Conservation (phyloP, 495 filamentous ascomycete genomes). For the Mytilinidion resinicola region DNA sequence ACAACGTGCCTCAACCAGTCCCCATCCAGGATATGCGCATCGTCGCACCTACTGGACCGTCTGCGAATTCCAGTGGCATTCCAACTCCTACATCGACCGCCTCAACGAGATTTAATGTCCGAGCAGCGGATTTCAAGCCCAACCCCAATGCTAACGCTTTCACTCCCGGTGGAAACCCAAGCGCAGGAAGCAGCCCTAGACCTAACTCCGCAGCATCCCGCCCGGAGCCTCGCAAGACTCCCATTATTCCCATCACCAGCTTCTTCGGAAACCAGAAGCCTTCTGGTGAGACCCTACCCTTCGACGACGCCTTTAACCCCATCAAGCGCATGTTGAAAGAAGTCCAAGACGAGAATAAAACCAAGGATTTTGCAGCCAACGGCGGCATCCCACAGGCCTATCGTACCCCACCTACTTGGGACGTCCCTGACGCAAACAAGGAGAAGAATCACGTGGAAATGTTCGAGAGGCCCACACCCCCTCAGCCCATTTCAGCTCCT, state of each 20-base stretch:
- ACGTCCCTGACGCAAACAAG: constrained; percentile 53
- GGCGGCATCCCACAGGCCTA: constrained; percentile 72
- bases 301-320: constrained; percentile 64
- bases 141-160: constrained; percentile 73
- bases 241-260: constrained; percentile 38
- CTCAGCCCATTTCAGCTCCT: constrained; percentile 58
- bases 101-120: constrained; percentile 70
- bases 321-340: constrained; percentile 66
- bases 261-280: constrained; percentile 59
- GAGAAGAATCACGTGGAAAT: constrained; percentile 67
- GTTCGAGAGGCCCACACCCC: constrained; percentile 59
- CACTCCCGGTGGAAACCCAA: constrained; percentile 59
- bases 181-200: constrained; percentile 59
- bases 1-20: constrained; percentile 46
- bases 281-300: constrained; percentile 49
- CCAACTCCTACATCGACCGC: constrained; percentile 47
- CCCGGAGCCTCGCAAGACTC: constrained; percentile 44
- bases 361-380: constrained; percentile 51
- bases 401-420: constrained; percentile 76
- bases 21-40: constrained; percentile 48
- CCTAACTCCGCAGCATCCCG: constrained; percentile 33
- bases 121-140: constrained; percentile 76
- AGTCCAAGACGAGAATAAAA: constrained; percentile 40
- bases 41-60: constrained; percentile 44
- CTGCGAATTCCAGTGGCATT: constrained; percentile 38